Evolutionary conservation across 1,284 basidiomycete species (phyloP).

Genomic region (Ustilago hordei): DNA sequence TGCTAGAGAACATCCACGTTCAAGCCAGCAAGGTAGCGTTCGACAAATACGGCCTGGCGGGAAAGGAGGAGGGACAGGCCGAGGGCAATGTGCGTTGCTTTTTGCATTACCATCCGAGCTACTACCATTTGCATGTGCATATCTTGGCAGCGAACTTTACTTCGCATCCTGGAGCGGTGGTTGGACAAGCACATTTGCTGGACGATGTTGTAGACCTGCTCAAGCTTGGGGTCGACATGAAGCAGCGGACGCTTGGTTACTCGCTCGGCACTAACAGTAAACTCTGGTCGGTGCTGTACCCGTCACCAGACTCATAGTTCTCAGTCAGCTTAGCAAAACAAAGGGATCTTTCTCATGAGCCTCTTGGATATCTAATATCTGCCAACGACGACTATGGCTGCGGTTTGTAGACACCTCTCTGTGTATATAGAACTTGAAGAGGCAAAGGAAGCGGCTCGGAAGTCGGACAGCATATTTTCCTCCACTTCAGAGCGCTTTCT

Average conservation of each 20-base stretch:
- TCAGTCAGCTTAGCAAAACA: background rate
- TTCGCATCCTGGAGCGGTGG: conserved; percentile 71
- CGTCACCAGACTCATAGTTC: conserved; percentile 2
- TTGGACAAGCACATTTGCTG: conserved; percentile 91
- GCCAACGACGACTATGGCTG: background rate
- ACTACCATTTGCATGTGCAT: conserved; percentile 94
- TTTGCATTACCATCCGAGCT: conserved; percentile 94
- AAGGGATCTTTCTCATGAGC: background rate
- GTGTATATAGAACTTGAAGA: background rate
- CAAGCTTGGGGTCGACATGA: conserved; percentile 77
- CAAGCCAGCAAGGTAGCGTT: conserved; percentile 74
- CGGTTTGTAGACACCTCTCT: no score
- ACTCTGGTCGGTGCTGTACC: conserved; percentile 44
- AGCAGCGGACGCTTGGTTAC: conserved; percentile 83
- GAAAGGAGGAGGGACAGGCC: conserved; percentile 70
- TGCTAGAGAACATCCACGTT: conserved; percentile 78
- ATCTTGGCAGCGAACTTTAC: conserved; percentile 76
- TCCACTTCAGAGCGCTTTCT: conserved; percentile 9
- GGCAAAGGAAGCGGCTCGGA: background rate
- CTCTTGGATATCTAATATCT: background rate
- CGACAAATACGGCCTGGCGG: conserved; percentile 76
- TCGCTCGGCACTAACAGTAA: conserved; percentile 72
- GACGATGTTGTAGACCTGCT: conserved; percentile 82
- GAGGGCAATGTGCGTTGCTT: conserved; percentile 77
- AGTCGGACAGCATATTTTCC: conserved; percentile 9